phyloP scores from a whole-genome alignment of 345 rosid species.

The Dipteronia dyeriana region DNA sequence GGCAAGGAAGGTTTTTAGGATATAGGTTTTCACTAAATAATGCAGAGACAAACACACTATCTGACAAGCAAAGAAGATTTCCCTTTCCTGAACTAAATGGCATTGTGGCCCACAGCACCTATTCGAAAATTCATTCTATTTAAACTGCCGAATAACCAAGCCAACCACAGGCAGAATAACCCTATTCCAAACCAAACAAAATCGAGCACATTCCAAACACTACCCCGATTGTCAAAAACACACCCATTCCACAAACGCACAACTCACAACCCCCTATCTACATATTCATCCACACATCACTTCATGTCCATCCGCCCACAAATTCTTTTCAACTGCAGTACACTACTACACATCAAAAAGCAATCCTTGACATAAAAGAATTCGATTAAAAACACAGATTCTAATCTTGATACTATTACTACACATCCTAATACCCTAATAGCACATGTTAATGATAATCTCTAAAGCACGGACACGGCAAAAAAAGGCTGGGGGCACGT shows the following conservation, averaged over 20 bases:
- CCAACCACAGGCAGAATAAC: background rate
- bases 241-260: background rate
- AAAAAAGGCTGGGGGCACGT: too few species aligned
- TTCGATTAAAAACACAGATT: background rate
- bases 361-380: background rate
- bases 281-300: background rate
- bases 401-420: background rate
- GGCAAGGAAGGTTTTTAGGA: background rate
- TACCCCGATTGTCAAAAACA: background rate
- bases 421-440: too few species aligned
- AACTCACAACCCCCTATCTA: background rate
- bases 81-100: background rate
- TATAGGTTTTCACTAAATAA: background rate
- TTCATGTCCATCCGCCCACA: background rate
- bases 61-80: background rate
- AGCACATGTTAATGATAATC: too few species aligned
- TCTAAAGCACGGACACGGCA: too few species aligned
- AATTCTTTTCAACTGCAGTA: background rate
- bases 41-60: background rate
- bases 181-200: background rate
- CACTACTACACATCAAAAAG: background rate
- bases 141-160: background rate
- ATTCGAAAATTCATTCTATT: background rate
- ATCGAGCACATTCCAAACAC: background rate
- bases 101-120: background rate